Conservation (phyloP, 2,329 filamentous ascomycete genomes). For the Aspergillus viridinutans region DNA sequence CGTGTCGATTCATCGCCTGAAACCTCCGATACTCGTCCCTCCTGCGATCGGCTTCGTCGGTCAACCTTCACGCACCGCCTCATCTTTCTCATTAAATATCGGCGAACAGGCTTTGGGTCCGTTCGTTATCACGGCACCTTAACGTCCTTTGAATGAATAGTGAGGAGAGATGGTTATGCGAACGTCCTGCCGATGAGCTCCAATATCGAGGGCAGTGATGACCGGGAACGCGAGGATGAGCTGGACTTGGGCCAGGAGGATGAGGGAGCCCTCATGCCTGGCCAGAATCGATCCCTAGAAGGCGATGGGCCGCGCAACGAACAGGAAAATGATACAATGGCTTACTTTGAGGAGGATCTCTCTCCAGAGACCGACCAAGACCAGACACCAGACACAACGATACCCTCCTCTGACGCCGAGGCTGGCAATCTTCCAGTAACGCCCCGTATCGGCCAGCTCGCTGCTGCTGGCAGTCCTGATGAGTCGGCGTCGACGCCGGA, state of each 20-base stretch:
- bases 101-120: neutral
- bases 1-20: neutral
- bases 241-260: conserved; percentile 43
- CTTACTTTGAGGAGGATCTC: conserved; percentile 23
- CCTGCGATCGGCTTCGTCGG: neutral
- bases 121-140: neutral
- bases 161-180: conserved; percentile 51
- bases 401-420: conserved; percentile 10
- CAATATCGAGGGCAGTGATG: conserved; percentile 59
- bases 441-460: conserved; percentile 17
- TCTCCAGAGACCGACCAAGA: conserved; percentile 23
- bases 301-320: conserved; percentile 13
- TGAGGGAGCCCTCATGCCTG: conserved; percentile 27
- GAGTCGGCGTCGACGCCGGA: conserved; percentile 76
- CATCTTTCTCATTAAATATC: neutral
- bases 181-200: conserved; percentile 62
- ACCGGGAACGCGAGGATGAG: conserved; percentile 56
- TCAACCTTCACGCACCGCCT: neutral
- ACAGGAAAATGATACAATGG: conserved; percentile 16
- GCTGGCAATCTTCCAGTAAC: conserved; percentile 21
- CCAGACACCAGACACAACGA: conserved; percentile 17
- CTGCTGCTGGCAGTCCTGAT: conserved; percentile 44
- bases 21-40: neutral
- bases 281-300: conserved; percentile 25
- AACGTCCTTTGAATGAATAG: conserved; percentile 3